phyloP scores from a whole-genome alignment of 192 early-diverging fungal genomes.

The Umbelopsis sp. region DNA sequence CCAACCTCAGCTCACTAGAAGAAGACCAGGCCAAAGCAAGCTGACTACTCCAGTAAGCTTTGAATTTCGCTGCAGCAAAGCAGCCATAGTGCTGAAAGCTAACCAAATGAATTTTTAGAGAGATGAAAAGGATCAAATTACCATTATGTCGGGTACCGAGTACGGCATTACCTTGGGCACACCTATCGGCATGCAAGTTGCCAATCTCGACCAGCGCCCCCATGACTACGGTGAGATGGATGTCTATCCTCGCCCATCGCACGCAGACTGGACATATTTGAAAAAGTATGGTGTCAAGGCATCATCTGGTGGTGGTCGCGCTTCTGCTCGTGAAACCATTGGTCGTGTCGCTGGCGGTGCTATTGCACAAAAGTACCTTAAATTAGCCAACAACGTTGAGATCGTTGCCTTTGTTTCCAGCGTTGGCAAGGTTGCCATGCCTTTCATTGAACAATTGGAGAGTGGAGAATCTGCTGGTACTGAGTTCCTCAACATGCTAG shows the following conservation, averaged over 20 bases:
- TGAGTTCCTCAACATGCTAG: slow-evolving; percentile 69
- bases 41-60: slow-evolving; percentile 88
- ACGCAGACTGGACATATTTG: slow-evolving; percentile 98
- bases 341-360: slow-evolving; percentile 95
- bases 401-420: slow-evolving; percentile 94
- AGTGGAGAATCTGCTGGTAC: slow-evolving; percentile 45
- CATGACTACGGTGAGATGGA: slow-evolving; percentile 97
- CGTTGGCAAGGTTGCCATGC: slow-evolving; percentile 83
- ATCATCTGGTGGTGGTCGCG: slow-evolving; percentile 90
- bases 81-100: not conserved
- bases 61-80: not conserved
- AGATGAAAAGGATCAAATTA: slow-evolving; percentile 93
- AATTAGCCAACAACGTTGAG: slow-evolving; percentile 79
- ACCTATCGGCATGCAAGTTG: slow-evolving; percentile 90
- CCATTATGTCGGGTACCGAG: slow-evolving; percentile 93
- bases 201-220: slow-evolving; percentile 95
- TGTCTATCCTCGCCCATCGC: slow-evolving; percentile 92
- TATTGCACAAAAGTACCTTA: slow-evolving; percentile 97
- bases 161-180: slow-evolving; percentile 92
- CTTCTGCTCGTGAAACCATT: slow-evolving; percentile 95
- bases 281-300: slow-evolving; percentile 97
- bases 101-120: slow-evolving; percentile 51
- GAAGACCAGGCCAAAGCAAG: slow-evolving; percentile 94
- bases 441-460: slow-evolving; percentile 54
- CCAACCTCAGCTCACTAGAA: slow-evolving; percentile 88